A percentile compares a stretch with the other conserved stretches of the same genome.
Conservation (phyloP, 345 rosid species). For the Lepidium aucheri region DNA sequence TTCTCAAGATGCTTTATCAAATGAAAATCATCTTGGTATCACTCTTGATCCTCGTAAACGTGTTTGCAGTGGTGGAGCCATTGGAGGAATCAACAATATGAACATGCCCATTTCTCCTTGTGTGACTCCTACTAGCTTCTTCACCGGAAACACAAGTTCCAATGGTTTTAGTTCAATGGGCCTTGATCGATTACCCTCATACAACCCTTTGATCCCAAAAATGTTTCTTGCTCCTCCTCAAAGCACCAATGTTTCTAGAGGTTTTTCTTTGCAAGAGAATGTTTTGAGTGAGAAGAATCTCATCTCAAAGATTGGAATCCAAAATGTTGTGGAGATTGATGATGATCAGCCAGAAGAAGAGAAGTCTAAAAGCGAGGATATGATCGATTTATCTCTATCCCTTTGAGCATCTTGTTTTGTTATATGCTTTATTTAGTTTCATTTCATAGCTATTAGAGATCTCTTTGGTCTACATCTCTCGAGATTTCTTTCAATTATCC, state of each 20-base stretch:
- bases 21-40: constrained; percentile 29
- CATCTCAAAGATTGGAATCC: constrained; percentile 18
- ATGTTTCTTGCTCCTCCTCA: constrained; percentile 1
- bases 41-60: constrained; percentile 15
- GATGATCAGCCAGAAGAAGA: constrained; percentile 8
- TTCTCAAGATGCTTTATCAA: constrained; percentile 22
- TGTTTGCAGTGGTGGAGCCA: neutral
- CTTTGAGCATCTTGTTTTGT: constrained; percentile 6
- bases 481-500: neutral
- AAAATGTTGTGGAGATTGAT: constrained; percentile 7
- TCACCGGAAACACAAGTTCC: constrained; percentile 2
- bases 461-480: neutral
- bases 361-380: neutral
- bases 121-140: constrained; percentile 17
- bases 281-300: constrained; percentile 6
- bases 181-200: neutral
- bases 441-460: neutral
- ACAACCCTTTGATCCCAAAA: neutral
- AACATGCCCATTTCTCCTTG: constrained; percentile 2
- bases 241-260: neutral
- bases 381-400: constrained; percentile 19
- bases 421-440: neutral
- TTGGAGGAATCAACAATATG: neutral
- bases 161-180: neutral
- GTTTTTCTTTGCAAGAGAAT: neutral